phyloP scores from a whole-genome alignment of 2,329 filamentous ascomycete species.

The Monosporascus sp. region DNA sequence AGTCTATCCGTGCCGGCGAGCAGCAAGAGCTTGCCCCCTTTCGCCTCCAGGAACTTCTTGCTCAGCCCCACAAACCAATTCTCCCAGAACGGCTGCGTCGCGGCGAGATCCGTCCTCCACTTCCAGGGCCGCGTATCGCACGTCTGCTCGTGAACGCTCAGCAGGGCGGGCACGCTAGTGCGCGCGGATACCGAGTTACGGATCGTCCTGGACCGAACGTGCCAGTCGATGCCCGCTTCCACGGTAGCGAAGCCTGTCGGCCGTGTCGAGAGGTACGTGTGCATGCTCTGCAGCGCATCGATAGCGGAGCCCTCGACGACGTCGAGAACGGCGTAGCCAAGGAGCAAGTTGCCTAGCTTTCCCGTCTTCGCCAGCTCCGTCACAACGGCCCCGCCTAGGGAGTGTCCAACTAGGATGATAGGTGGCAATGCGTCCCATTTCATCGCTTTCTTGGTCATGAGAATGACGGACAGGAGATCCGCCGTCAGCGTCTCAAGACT shows the following conservation, averaged over 20 bases:
- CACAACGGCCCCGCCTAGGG: conserved; percentile 84
- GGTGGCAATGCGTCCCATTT: conserved; percentile 69
- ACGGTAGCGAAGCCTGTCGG: conserved; percentile 74
- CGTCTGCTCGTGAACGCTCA: conserved; percentile 35
- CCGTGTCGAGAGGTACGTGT: conserved; percentile 78
- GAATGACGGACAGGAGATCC: conserved; percentile 68
- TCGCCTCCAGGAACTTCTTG: conserved; percentile 76
- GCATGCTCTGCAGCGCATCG: conserved; percentile 91
- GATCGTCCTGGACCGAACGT: conserved; percentile 81
- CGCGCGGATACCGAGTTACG: conserved; percentile 78
- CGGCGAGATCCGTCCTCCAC: conserved; percentile 80
- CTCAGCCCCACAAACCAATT: conserved; percentile 88
- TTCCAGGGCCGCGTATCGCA: conserved; percentile 52
- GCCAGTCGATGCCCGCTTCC: conserved; percentile 85
- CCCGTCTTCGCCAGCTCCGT: conserved; percentile 72
- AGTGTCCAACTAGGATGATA: conserved; percentile 82
- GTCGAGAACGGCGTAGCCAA: conserved; percentile 88
- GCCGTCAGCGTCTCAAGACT: conserved; percentile 64
- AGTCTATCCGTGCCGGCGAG: conserved; percentile 27
- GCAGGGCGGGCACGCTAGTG: conserved; percentile 77
- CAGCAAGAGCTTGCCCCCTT: conserved; percentile 44
- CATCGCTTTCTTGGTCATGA: conserved; percentile 61
- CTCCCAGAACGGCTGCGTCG: conserved; percentile 88
- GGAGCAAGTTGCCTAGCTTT: conserved; percentile 58
- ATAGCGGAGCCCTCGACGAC: conserved; percentile 95